These are phyloP conservation scores for Leavenworthia alabamica DNA, from an alignment of 345 rosid species.

Conservation along the genomic window DNA sequence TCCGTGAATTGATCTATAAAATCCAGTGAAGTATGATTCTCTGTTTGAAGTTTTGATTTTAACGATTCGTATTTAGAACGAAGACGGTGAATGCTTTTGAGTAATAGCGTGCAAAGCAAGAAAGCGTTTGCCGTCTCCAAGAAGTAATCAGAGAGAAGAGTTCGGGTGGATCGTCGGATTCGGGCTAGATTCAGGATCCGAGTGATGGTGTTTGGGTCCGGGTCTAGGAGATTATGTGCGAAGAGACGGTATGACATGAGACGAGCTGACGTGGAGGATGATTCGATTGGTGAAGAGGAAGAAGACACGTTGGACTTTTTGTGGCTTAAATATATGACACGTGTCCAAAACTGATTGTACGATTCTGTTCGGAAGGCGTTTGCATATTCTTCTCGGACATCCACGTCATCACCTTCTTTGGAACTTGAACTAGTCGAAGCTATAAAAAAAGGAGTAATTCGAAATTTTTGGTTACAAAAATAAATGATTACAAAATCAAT, in stretches of 20 bases:
- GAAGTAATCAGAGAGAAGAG: constrained; percentile 49
- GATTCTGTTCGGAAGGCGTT: constrained; percentile 84
- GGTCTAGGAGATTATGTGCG: constrained; percentile 63
- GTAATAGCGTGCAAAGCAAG: constrained; percentile 41
- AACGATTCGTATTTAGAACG: constrained; percentile 38
- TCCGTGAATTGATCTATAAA: constrained; percentile 23
- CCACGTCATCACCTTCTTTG: constrained; percentile 24
- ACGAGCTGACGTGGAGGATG: constrained; percentile 57
- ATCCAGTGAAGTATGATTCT: neutral
- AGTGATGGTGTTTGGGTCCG: constrained; percentile 40
- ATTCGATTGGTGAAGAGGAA: constrained; percentile 31
- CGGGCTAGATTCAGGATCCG: constrained; percentile 34
- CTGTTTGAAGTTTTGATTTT: constrained; percentile 22
- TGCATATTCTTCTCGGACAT: constrained; percentile 75
- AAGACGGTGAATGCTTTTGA: constrained; percentile 43
- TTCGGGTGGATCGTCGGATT: constrained; percentile 20
- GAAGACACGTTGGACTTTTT: constrained; percentile 7
- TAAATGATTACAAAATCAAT: neutral
- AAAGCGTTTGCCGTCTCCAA: constrained; percentile 56
- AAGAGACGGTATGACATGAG: constrained; percentile 74
- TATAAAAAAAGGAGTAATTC: neutral
- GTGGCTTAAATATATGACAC: constrained; percentile 31
- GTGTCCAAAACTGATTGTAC: constrained; percentile 67
- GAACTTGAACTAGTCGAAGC: constrained; percentile 20
- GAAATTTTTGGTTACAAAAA: neutral